phyloP scores from a whole-genome alignment of 2,329 filamentous ascomycete genomes.

The Fusarium decemcellulare region DNA sequence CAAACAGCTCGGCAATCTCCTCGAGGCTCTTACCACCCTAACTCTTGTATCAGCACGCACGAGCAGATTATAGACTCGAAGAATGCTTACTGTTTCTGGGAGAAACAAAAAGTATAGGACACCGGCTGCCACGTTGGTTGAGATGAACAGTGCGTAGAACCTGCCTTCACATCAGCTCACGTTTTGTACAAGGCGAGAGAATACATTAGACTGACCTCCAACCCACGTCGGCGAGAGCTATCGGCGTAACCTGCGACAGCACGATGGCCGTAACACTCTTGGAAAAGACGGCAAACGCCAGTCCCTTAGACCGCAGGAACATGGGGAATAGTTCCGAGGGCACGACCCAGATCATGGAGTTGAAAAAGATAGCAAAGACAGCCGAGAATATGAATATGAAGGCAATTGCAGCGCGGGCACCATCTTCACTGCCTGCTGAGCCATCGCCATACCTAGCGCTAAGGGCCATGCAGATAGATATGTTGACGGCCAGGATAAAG shows the following conservation, averaged over 20 bases:
- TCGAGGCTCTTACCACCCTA: background rate
- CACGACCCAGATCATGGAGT: slow-evolving; percentile 50
- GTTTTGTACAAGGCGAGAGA: background rate
- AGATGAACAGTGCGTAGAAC: background rate
- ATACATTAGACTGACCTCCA: slow-evolving; percentile 1
- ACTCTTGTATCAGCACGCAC: background rate
- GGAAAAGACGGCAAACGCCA: slow-evolving; percentile 44
- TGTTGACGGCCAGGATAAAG: slow-evolving; percentile 35
- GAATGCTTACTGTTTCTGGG: background rate
- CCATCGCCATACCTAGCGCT: slow-evolving; percentile 38
- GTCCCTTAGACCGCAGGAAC: slow-evolving; percentile 34
- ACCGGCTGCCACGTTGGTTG: background rate
- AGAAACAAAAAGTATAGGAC: slow-evolving; percentile 1
- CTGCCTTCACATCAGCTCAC: background rate
- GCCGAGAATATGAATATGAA: slow-evolving; percentile 51
- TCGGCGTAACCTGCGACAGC: slow-evolving; percentile 46
- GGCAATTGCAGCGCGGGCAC: slow-evolving; percentile 45
- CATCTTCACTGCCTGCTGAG: slow-evolving; percentile 26
- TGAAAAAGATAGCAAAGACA: slow-evolving; percentile 52
- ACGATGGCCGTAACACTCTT: slow-evolving; percentile 48
- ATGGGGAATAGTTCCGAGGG: slow-evolving; percentile 47
- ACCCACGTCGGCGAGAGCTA: slow-evolving; percentile 30
- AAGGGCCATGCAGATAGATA: slow-evolving; percentile 47
- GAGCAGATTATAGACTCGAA: background rate
- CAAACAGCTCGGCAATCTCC: slow-evolving; percentile 1